These are phyloP conservation scores for Mycena pura DNA, from an alignment of 768 basidiomycete genomes.

Conservation along the genomic window DNA sequence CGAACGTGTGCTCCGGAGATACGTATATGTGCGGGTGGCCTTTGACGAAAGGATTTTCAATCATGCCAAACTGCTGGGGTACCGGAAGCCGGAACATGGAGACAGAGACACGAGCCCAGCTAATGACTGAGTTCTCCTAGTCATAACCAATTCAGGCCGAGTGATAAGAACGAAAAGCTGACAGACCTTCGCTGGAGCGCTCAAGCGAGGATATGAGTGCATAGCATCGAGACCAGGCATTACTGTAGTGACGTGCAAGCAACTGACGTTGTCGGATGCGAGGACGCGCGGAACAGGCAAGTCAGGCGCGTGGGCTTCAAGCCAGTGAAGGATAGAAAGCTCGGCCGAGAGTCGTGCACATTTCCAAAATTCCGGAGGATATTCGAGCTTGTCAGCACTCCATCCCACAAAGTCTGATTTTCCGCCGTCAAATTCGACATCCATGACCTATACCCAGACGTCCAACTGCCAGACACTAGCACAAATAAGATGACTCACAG, in stretches of 20 bases:
- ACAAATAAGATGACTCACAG: neutral
- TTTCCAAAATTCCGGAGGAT: neutral
- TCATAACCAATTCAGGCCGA: neutral
- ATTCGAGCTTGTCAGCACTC: neutral
- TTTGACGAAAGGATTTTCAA: neutral
- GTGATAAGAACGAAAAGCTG: neutral
- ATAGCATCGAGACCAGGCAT: slow-evolving; percentile 4
- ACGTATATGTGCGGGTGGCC: neutral
- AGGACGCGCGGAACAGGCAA: slow-evolving; percentile 7
- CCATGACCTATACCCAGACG: slow-evolving; percentile 1
- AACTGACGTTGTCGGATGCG: slow-evolving; percentile 1
- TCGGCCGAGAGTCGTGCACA: neutral
- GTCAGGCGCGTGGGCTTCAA: neutral
- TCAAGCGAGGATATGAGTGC: slow-evolving; percentile 5
- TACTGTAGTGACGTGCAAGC: neutral
- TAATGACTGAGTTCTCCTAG: slow-evolving; percentile 5
- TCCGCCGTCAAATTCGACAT: neutral
- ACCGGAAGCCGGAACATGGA: neutral
- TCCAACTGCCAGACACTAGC: neutral
- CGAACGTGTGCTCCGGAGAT: slow-evolving; percentile 3
- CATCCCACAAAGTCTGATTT: neutral
- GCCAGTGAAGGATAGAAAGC: slow-evolving; percentile 6
- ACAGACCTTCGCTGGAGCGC: neutral
- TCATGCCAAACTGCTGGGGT: neutral
- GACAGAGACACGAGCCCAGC: slow-evolving; percentile 1